These are phyloP conservation scores for Dacryopinax spathularia DNA, from an alignment of 768 basidiomycete genomes.

Conservation along the genomic window DNA sequence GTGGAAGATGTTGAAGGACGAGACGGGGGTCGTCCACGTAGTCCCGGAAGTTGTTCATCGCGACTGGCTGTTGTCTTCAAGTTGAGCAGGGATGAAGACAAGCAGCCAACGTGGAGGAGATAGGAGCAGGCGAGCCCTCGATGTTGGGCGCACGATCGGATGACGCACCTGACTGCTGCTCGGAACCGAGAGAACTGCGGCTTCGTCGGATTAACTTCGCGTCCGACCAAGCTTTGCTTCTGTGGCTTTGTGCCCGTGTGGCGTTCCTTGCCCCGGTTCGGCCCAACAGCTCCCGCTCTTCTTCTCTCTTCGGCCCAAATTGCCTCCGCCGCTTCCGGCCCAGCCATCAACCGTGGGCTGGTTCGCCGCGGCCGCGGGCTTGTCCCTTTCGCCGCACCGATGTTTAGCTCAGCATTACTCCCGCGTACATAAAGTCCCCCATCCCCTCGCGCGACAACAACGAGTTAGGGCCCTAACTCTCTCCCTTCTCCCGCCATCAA, in stretches of 20 bases:
- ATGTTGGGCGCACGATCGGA: no score
- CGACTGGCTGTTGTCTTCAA: not conserved
- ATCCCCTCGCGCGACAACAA: not conserved
- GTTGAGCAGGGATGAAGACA: no score
- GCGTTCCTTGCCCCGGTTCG: not conserved
- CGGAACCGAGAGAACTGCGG: no score
- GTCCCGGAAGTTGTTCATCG: not conserved
- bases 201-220: no score
- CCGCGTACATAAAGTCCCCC: not conserved
- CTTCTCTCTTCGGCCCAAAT: no score
- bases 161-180: no score
- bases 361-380: no score
- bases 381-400: no score
- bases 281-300: not conserved
- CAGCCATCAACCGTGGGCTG: not conserved
- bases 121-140: no score
- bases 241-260: not conserved
- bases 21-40: not conserved
- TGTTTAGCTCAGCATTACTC: not conserved
- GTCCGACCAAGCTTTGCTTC: no score
- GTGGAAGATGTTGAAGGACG: not conserved
- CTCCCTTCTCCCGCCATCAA: not conserved
- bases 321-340: not conserved
- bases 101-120: no score
- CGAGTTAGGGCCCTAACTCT: not conserved